Evolutionary conservation across 169 alveolate species (phyloP).

Genomic region (Miamiensis avidus): DNA sequence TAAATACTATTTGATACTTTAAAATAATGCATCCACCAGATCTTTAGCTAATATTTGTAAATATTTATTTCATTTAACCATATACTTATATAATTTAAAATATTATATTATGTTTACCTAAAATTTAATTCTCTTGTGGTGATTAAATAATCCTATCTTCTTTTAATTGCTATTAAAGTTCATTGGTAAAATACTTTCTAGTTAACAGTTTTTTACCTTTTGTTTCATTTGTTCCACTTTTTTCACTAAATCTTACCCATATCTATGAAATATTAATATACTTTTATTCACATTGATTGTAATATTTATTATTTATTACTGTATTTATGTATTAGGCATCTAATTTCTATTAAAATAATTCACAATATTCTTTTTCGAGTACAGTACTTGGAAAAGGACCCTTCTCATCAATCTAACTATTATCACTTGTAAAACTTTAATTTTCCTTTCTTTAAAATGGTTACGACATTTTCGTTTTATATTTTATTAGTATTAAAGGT

Average conservation of each 20-base stretch:
- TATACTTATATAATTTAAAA: not conserved
- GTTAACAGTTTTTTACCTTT: not conserved
- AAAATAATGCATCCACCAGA: not conserved
- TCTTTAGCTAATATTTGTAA: not conserved
- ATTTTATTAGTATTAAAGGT: too few species aligned
- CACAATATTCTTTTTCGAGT: not conserved
- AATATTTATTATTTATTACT: not conserved
- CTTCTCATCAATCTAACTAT: not conserved
- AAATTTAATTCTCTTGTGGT: not conserved
- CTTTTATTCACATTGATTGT: not conserved
- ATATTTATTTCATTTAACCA: too few species aligned
- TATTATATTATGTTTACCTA: not conserved
- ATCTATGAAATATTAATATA: not conserved
- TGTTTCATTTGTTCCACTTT: not conserved
- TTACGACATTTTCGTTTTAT: not conserved
- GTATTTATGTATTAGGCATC: not conserved
- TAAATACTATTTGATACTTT: not conserved
- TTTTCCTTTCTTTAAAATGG: not conserved
- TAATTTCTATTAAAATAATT: too few species aligned
- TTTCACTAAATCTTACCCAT: not conserved
- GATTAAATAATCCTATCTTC: not conserved
- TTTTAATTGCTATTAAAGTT: not conserved
- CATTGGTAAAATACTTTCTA: not conserved
- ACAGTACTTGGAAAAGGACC: too few species aligned
- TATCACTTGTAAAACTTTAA: not conserved